Base-by-base conservation (phyloP, 169 alveolate genomes). In the Plasmodium falciparum region DNA sequence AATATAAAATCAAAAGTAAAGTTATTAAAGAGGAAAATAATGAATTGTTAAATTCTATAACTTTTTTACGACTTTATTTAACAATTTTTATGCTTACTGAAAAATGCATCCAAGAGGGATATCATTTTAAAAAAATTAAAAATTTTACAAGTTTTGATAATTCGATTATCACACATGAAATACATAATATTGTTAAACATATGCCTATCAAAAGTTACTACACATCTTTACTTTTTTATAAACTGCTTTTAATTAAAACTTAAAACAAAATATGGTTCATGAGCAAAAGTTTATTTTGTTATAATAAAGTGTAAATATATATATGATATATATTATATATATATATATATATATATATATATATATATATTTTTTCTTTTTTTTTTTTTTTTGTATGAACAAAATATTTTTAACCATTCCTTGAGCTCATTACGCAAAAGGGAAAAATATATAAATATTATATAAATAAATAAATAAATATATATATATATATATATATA, bases 21-120 rank as follows among this genome's bases (percentile, higher is more conserved):
- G 47, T 39, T 39, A 39, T 39, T 39, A 5, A 39, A 39, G 6
- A 39, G 56, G 15, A 50, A 15, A 65, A 47, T 2, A 7, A 12
- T 11, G 50, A 24, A 8, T 33, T 65, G 4, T n/a, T 74, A 52
- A 3, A 17, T 52, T 43, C 26, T 15, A 17, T 65, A 11, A 17
- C 13, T 20, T 61, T 61, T 15, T 43, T 76, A 56, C 67, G 62
- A 3, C 26, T 63, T 13, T 76, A 63, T 8, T 29, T 76, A 20
- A 3, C 73, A 22, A 65, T 76, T 49, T 63, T 76, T 17, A 76
- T 22, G 49, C 24, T 76, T 2, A 26, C 54, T 50, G 7, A 13
- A 49, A 76, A 15, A 56, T 54, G 15, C 26, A 76, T 43, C 20
- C 63, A 63, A 11, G 15, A 20, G 13, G 8, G 5, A 22, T 20